Evolutionary conservation across 768 basidiomycete species (phyloP).

Genomic region (Favolaschia claudopus): DNA sequence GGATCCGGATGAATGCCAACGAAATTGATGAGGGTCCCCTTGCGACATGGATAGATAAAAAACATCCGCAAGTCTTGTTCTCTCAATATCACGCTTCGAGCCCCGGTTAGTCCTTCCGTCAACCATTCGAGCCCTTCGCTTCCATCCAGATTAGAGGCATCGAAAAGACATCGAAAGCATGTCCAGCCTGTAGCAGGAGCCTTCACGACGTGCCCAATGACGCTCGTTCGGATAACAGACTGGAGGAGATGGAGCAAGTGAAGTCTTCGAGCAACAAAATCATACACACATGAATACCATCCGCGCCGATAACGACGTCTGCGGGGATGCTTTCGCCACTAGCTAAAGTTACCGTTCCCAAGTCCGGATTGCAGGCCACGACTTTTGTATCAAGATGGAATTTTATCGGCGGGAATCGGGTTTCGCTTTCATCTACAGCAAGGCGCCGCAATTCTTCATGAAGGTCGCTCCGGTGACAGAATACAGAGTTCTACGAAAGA

Average conservation of each 20-base stretch:
- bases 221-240: neutral
- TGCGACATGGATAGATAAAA: conserved; percentile 10
- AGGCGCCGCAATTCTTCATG: conserved; percentile 17
- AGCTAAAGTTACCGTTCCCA: conserved; percentile 40
- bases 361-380: conserved; percentile 29
- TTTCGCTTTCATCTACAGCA: conserved; percentile 1
- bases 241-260: neutral
- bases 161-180: conserved; percentile 5
- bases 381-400: conserved; percentile 4
- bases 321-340: conserved; percentile 41
- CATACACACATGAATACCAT: conserved; percentile 18
- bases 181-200: neutral
- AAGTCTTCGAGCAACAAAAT: too few species aligned
- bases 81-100: neutral
- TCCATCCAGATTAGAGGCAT: neutral
- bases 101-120: neutral
- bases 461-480: conserved; percentile 15
- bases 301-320: conserved; percentile 29
- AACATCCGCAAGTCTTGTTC: neutral
- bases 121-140: conserved; percentile 10
- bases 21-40: conserved; percentile 13
- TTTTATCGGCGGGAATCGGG: conserved; percentile 9
- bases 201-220: neutral
- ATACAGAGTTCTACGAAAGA: neutral
- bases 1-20: neutral